Evolutionary conservation across 345 rosid genomes (phyloP), one percentile per base, ranked within the genome.

Genomic region (Euphorbia tirucalli): DNA sequence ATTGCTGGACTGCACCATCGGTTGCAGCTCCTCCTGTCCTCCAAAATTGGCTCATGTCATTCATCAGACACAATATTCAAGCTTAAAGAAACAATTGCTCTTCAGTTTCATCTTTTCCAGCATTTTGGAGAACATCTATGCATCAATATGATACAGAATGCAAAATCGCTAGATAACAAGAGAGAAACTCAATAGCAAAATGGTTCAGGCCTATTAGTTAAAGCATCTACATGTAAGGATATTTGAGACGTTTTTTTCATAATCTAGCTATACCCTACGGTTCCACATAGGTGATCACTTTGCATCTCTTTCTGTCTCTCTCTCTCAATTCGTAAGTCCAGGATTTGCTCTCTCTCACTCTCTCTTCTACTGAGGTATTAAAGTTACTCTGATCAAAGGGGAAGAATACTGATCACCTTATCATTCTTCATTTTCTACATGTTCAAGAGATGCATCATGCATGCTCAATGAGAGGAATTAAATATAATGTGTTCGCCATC

Each of bases 21-120:
- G 88, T 85, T 88, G 71, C 83, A 94, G 83, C 72, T 92, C 92
- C 58, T 92, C 90, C 97, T 94, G 95, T 70, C 72, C 73, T 54
- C 21, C 18, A 71, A 3, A 30, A 59, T 39, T 25, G 65, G 52
- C n/a, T 41, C 11, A 21, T 9, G 21, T 69, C 32, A 50, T 49
- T 21, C 3, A 27, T 18, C 11, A 27, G 39, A 68, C 28, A n/a
- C 56, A 41, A 70, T 16, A 70, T 52, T 46, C 48, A 43, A 72
- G 32, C 0, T 5, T 41, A 39, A 64, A 22, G 50, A 2, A 22
- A 64, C 50, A 39, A 39, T 39, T 64, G 11, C 37, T n/a, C 24
- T 65, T 2, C 37, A 1, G 30, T 15, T 27, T 22, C 21, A 7
- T n/a, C 8, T 22, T 41, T 64, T 37, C 49, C 48, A 32, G 10